A percentile compares a stretch with the other conserved stretches of the same genome.
Conservation (phyloP, 2,329 filamentous ascomycete genomes). For the Chaetomium strumarium region DNA sequence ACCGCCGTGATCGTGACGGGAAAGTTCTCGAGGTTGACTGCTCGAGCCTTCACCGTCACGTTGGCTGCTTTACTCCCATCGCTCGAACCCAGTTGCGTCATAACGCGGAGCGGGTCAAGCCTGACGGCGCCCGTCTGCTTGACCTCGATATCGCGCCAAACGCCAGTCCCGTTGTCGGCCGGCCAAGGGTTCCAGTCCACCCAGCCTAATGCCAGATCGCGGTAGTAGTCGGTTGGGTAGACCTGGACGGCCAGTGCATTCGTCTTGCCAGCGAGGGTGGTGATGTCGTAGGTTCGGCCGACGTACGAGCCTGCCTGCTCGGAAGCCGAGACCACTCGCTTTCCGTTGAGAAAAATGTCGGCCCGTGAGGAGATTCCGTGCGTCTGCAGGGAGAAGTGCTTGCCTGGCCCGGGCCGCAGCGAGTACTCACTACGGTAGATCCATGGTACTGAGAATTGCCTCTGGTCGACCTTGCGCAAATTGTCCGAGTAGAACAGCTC, state of each 20-base stretch:
- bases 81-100: slow-evolving; percentile 36
- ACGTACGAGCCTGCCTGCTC: slow-evolving; percentile 51
- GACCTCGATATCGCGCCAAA: slow-evolving; percentile 55
- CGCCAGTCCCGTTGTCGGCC: slow-evolving; percentile 56
- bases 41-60: slow-evolving; percentile 35
- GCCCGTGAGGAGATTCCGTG: slow-evolving; percentile 56
- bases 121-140: slow-evolving; percentile 48
- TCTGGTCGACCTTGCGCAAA: slow-evolving; percentile 34
- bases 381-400: slow-evolving; percentile 49
- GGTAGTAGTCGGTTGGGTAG: slow-evolving; percentile 53
- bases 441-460: slow-evolving; percentile 50
- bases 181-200: slow-evolving; percentile 59
- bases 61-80: slow-evolving; percentile 27
- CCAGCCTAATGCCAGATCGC: slow-evolving; percentile 54
- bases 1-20: slow-evolving; percentile 32
- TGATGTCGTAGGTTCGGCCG: slow-evolving; percentile 51
- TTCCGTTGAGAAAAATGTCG: slow-evolving; percentile 55
- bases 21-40: slow-evolving; percentile 36
- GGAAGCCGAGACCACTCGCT: slow-evolving; percentile 41
- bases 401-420: slow-evolving; percentile 29
- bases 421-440: slow-evolving; percentile 51
- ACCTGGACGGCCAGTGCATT: slow-evolving; percentile 50
- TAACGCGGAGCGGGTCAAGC: slow-evolving; percentile 40
- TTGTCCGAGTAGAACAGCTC: slow-evolving; percentile 52
- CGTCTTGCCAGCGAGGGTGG: slow-evolving; percentile 32